Evolutionary conservation across 2,329 filamentous ascomycete species (phyloP), one percentile per base, ranked within the genome.

Genomic region (Cadophora sp.): DNA sequence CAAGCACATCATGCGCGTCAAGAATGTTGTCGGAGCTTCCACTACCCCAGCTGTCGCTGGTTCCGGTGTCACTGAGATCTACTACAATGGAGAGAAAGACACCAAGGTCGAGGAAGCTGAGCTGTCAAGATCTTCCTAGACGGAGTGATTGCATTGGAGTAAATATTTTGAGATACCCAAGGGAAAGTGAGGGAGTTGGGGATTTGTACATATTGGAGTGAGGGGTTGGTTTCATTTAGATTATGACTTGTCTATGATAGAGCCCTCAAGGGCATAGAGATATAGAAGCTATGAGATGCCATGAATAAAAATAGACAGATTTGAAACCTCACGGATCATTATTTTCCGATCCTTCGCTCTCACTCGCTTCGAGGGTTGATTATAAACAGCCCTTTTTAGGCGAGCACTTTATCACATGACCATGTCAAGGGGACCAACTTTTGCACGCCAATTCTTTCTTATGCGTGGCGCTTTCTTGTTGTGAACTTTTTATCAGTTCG

Each of bases 1-100:
- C 26, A 70, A 73, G 27, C 72, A 76, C 50, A 73, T 80, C 62
- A 69, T 78, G 73, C 67, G 76, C 9, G 73, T 77, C 34, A 79
- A 79, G 74, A 74, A 77, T 62, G 68, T 76, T n/a, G 68, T 72
- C 31, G 68, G 62, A 50, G 70, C 73, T 31, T 24, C 46, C 19
- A 37, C 65, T 50, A 19, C 62, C 29, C 53, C 62, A 24, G 58
- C 65, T 14, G 69, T 71, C 64, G 65, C 61, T 14, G 72, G 76
- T 26, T 74, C 76, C 40, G 64, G 73, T 29, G 70, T 50, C 26
- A 67, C 72, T 51, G 68, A 71, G 53, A 59, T 65, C 1, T 64
- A 72, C 40, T 69, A 71, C 64, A 65, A 67, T 68, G 68, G 64
- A 40, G 69, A 67, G 43, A 73, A 72, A 64, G 68, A 66, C 26